phyloP scores from a whole-genome alignment of 257 asterid genomes.

The Prunella vulgaris region DNA sequence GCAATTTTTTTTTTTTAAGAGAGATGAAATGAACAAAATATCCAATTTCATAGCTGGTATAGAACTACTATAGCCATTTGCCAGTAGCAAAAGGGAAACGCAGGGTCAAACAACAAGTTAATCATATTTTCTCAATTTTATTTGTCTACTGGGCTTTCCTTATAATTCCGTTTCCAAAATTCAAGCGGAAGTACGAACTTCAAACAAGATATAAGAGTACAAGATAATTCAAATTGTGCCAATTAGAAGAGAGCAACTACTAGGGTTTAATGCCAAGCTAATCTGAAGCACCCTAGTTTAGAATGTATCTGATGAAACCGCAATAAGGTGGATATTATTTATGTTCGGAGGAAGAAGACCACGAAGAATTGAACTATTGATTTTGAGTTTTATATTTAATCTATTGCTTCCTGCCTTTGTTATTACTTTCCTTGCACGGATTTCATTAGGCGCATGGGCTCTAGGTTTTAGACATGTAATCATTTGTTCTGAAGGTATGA shows the following conservation, averaged over 20 bases:
- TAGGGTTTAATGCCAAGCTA: neutral
- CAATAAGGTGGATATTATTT: no score
- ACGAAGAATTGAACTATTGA: no score
- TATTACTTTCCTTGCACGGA: no score
- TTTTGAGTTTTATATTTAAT: no score
- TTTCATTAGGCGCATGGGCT: no score
- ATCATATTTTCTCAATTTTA: neutral
- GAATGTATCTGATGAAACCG: no score
- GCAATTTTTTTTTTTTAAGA: no score
- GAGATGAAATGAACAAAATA: neutral
- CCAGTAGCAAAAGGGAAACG: neutral
- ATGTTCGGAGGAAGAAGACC: no score
- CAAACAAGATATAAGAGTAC: neutral
- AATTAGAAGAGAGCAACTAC: neutral
- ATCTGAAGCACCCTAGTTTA: neutral
- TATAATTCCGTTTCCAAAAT: neutral
- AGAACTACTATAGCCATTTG: neutral
- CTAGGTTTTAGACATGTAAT: no score
- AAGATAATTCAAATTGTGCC: neutral
- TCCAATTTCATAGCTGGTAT: neutral
- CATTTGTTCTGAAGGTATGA: no score
- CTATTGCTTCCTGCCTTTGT: no score
- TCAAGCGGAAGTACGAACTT: neutral
- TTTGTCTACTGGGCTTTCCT: neutral
- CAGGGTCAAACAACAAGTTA: neutral